phyloP scores from a whole-genome alignment of 2,329 filamentous ascomycete species.

The Gnomoniopsis smithogilvyi region DNA sequence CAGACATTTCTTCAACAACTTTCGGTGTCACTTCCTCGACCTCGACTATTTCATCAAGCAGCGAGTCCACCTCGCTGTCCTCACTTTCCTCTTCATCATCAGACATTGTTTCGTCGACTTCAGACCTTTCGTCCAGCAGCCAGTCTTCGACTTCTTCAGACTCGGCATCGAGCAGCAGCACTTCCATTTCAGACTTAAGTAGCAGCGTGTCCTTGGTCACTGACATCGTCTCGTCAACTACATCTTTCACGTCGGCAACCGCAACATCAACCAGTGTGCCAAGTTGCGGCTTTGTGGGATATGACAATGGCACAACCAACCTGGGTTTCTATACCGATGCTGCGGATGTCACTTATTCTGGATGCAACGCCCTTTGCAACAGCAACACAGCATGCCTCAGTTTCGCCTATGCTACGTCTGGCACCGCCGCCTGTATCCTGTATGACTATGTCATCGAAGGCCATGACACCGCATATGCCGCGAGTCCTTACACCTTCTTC shows the following conservation, averaged over 20 bases:
- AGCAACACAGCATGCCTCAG: constrained; percentile 7
- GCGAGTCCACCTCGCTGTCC: too few species aligned
- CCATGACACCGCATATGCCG: constrained; percentile 25
- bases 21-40: too few species aligned
- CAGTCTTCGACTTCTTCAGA: too few species aligned
- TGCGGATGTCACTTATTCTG: constrained; percentile 1
- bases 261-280: background rate
- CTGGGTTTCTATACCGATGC: constrained; percentile 1
- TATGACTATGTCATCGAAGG: constrained; percentile 7
- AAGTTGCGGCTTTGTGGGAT: constrained; percentile 1
- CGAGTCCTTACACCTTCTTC: constrained; percentile 22
- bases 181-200: too few species aligned
- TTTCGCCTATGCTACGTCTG: constrained; percentile 1
- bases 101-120: too few species aligned
- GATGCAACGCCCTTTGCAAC: constrained; percentile 6
- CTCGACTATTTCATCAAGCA: too few species aligned
- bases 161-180: too few species aligned
- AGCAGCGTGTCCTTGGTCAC: background rate
- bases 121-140: too few species aligned
- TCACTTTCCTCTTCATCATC: too few species aligned
- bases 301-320: background rate
- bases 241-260: background rate
- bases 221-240: background rate
- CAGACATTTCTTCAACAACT: too few species aligned
- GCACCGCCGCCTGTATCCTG: constrained; percentile 7